Evolutionary conservation across 2,329 filamentous ascomycete species (phyloP).

Genomic region (Aspergillus puulaauensis): DNA sequence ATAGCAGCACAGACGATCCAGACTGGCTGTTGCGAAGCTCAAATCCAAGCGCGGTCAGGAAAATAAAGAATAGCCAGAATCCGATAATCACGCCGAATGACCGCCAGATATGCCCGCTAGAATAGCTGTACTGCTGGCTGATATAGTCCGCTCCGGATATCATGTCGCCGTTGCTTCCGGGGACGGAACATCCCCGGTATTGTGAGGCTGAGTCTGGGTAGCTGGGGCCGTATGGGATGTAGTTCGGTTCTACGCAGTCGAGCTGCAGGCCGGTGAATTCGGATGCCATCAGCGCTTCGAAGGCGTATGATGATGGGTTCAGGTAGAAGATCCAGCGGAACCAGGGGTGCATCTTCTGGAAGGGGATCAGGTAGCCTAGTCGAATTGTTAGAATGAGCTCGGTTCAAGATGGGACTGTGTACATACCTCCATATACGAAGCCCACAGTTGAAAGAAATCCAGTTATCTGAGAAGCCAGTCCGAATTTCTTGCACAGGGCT

Average conservation of each 20-base stretch:
- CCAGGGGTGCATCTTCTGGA: constrained; percentile 61
- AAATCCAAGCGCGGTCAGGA: constrained; percentile 71
- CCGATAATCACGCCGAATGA: constrained; percentile 77
- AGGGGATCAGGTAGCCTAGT: constrained; percentile 59
- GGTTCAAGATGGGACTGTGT: too few relatives aligned
- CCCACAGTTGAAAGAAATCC: constrained; percentile 42
- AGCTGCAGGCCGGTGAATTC: constrained; percentile 62
- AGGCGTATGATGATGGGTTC: constrained; percentile 66
- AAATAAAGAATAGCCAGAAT: constrained; percentile 72
- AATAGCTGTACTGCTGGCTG: constrained; percentile 53
- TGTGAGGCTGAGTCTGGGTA: constrained; percentile 34
- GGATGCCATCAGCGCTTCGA: constrained; percentile 66
- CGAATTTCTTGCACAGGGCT: constrained; percentile 47
- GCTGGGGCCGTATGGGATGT: constrained; percentile 45
- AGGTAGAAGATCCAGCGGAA: constrained; percentile 63
- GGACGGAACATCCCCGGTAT: constrained; percentile 32
- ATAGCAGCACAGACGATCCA: constrained; percentile 33
- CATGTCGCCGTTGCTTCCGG: constrained; percentile 27
- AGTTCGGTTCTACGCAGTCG: constrained; percentile 51
- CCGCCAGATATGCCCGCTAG: constrained; percentile 58
- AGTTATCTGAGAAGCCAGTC: constrained; percentile 48
- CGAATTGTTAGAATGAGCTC: background rate
- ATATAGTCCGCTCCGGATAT: constrained; percentile 57
- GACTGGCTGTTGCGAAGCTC: constrained; percentile 53
- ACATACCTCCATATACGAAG: constrained; percentile 52